phyloP scores from a whole-genome alignment of 371 early-diverging fungal genomes.

The Mucor racemosus region DNA sequence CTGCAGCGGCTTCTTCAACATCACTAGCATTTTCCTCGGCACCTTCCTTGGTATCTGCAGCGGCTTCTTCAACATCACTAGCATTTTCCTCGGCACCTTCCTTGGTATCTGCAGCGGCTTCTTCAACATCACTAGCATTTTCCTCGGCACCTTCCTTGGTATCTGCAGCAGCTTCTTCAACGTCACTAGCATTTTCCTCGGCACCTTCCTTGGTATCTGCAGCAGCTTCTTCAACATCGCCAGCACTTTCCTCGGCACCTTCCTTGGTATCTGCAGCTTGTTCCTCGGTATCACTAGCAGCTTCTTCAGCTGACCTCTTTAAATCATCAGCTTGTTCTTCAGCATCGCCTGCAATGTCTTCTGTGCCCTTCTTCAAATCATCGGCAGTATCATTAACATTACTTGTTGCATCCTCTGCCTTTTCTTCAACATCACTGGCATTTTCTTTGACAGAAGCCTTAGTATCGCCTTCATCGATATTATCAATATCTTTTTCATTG shows the following conservation, averaged over 20 bases:
- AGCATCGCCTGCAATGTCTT: too few species aligned
- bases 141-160: background rate
- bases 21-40: background rate
- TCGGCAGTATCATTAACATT: background rate
- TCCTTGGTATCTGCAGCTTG: background rate
- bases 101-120: too few species aligned
- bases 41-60: background rate
- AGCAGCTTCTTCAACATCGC: background rate
- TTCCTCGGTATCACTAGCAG: too few species aligned
- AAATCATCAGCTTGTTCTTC: too few species aligned
- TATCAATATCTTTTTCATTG: slow-evolving; percentile 3
- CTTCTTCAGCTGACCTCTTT: background rate
- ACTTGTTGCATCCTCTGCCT: background rate
- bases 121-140: background rate
- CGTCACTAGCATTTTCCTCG: background rate
- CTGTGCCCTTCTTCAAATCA: background rate
- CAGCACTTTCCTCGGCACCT: background rate
- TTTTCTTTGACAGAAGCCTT: background rate
- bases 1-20: background rate
- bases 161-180: background rate
- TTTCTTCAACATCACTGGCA: background rate
- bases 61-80: background rate
- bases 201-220: too few species aligned
- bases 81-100: background rate
- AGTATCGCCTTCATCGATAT: background rate